Base-by-base conservation (phyloP, 495 filamentous ascomycete genomes). In the Daldinia loculata region DNA sequence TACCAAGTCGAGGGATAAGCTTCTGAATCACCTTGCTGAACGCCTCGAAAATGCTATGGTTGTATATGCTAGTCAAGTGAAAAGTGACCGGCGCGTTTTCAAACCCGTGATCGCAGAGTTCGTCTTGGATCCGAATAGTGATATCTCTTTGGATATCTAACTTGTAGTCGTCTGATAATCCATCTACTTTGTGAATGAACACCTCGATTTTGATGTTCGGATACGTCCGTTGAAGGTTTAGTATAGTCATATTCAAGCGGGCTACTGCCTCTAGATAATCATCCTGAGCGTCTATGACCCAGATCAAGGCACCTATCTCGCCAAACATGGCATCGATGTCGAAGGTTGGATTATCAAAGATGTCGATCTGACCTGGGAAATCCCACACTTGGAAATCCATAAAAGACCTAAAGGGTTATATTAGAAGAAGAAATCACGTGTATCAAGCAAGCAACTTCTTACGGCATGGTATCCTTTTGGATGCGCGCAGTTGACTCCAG, bases 371-470 rank as follows among this genome's bases (percentile, higher is more conserved):
- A 29, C 94, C 93, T 0, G 96, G 95, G 60, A 99, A 93, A 75
- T 99, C 95, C 93, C 93, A 97, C 32, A 98, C 92, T 76, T 98
- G 94, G 75, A 99, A 97, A 74, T 98, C 94, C 93, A 98, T 97
- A 72, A 99, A 98, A 6, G 95, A 97, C 75, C 95, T 97, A 63
- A 41, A 29, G 29, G 6, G 30, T 14, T 24, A 41, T 14, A 27
- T 70, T 41, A 51, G 57, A 39, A 29, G 36, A 15, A 43, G 50
- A 30, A 30, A 24, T 17, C 41, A 15, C 3, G 45, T 22, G 4
- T 38, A 24, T 19, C 43, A 38, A 32, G 19, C 29, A 45, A n/a
- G 4, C 12, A 53, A 53, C 12, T 41, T 19, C 81, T 70, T 75
- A 97, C 93, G 94, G 93, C 77, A 97, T 92, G 1, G 91, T 91